phyloP scores from a whole-genome alignment of 495 filamentous ascomycete species.

The Neurospora pannonica region DNA sequence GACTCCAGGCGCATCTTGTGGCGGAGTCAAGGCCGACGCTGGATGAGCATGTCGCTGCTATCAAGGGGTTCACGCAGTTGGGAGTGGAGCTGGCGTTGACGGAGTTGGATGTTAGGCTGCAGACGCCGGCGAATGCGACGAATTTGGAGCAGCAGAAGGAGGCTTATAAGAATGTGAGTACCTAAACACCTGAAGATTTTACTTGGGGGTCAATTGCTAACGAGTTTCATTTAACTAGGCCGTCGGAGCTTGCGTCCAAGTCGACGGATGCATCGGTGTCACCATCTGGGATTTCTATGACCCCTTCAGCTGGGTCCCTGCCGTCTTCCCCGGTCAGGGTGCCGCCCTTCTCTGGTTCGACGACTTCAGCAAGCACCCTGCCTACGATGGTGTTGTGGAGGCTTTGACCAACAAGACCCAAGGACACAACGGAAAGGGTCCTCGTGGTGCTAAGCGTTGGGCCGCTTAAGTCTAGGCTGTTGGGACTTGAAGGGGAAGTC shows the following conservation, averaged over 20 bases:
- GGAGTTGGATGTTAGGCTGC: conserved; percentile 49
- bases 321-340: conserved; percentile 44
- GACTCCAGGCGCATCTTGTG: conserved; percentile 48
- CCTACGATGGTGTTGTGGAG: conserved; percentile 31
- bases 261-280: conserved; percentile 52
- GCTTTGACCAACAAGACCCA: conserved; percentile 9
- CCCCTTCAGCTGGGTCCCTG: conserved; percentile 51
- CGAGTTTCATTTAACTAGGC: conserved; percentile 2
- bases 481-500: background rate
- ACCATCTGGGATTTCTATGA: conserved; percentile 57
- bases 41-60: conserved; percentile 32
- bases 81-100: conserved; percentile 47
- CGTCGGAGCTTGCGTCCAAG: conserved; percentile 49
- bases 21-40: conserved; percentile 37
- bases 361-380: conserved; percentile 48
- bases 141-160: conserved; percentile 46
- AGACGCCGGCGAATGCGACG: conserved; percentile 29
- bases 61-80: conserved; percentile 32
- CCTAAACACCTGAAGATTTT: no score
- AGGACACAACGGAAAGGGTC: background rate
- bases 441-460: background rate
- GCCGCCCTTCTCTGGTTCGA: conserved; percentile 42
- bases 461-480: background rate
- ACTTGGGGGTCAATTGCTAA: background rate
- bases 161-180: conserved; percentile 40